Percentiles rank a stretch among this genome's conserved stretches.
Conservation (phyloP, 208 protist genomes). For the Porcisia hertigi region DNA sequence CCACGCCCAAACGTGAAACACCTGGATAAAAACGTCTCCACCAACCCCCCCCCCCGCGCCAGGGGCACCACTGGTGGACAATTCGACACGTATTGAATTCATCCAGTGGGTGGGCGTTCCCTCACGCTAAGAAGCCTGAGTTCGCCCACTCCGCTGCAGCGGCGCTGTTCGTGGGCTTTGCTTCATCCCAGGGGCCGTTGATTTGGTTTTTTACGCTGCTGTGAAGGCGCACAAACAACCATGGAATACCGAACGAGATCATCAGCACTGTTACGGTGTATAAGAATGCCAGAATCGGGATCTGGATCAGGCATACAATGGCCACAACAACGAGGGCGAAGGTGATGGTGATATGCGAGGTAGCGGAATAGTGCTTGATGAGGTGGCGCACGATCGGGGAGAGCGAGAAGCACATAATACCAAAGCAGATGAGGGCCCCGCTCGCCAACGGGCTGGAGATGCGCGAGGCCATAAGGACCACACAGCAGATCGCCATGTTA, state of each 20-base stretch:
- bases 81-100: no score
- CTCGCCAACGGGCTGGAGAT: constrained; percentile 66
- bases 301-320: constrained; percentile 52
- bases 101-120: no score
- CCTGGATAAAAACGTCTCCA: background rate
- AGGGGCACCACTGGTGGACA: background rate
- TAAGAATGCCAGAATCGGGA: constrained; percentile 61
- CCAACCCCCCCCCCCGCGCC: background rate
- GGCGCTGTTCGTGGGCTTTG: constrained; percentile 90
- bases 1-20: background rate
- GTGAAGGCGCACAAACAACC: constrained; percentile 79
- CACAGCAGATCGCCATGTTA: constrained; percentile 84
- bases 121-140: constrained; percentile 67
- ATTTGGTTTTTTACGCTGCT: constrained; percentile 86
- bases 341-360: constrained; percentile 69
- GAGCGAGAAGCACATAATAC: constrained; percentile 82
- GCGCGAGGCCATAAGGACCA: constrained; percentile 86
- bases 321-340: constrained; percentile 61
- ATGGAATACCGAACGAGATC: constrained; percentile 79
- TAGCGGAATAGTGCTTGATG: constrained; percentile 58
- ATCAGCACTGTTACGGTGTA: constrained; percentile 51
- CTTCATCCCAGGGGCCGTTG: constrained; percentile 92
- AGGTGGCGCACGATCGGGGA: constrained; percentile 79
- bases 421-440: constrained; percentile 82
- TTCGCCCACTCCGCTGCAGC: constrained; percentile 92